Conservation (phyloP, 2,329 filamentous ascomycete species). For the Verticillium nubilum region DNA sequence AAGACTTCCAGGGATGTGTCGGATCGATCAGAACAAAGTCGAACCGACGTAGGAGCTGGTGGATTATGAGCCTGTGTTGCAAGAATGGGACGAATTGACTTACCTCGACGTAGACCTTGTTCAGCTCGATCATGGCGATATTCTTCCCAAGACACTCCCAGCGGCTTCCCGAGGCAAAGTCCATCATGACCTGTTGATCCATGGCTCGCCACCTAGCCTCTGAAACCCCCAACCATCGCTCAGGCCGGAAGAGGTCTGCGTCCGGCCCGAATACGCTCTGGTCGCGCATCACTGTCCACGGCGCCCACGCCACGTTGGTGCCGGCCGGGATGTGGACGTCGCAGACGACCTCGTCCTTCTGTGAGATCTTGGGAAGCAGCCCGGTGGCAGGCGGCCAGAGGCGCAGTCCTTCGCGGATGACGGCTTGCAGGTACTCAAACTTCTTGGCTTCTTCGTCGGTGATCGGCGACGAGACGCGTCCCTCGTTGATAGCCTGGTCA, state of each 20-base stretch:
- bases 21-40: conserved; percentile 20
- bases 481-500: conserved; percentile 18
- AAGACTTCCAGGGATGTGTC: conserved; percentile 21
- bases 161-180: conserved; percentile 36
- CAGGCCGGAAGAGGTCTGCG: conserved; percentile 37
- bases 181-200: conserved; percentile 30
- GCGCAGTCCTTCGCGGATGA: conserved; percentile 46
- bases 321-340: conserved; percentile 29
- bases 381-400: conserved; percentile 43
- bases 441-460: conserved; percentile 27
- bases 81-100: conserved; percentile 5
- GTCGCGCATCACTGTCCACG: conserved; percentile 31
- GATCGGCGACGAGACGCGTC: conserved; percentile 15
- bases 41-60: conserved; percentile 19
- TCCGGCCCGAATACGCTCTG: conserved; percentile 36
- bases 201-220: conserved; percentile 27
- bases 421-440: conserved; percentile 41
- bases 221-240: conserved; percentile 36
- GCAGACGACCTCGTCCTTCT: conserved; percentile 33
- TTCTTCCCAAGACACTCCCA: conserved; percentile 39
- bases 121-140: conserved; percentile 36
- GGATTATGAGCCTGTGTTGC: neutral
- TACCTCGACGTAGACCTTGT: conserved; percentile 38
- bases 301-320: conserved; percentile 32
- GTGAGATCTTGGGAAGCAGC: conserved; percentile 39